Evolutionary conservation across 1,139 yeast genomes (phyloP), one percentile per base, ranked within the genome.

Genomic region (Candida sp.): DNA sequence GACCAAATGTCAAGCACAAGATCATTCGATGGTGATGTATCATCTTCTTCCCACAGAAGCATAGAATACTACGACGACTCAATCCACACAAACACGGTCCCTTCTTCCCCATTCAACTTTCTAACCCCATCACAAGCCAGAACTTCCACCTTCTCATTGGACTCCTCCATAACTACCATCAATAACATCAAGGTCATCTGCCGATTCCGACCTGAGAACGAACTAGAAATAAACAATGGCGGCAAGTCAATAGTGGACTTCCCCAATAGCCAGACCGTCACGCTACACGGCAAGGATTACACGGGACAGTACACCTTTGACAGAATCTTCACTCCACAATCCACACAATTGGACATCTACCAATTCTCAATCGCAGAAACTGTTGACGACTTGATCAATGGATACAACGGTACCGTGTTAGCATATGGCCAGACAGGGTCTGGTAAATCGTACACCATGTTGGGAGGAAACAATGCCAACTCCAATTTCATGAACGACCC

Each of bases 361-460:
- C 78, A 85, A 7, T 83, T 78, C 61, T 80, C 90, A 2, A 78
- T 88, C 12, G 65, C 70, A 44, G 82, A 77, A 42, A 84, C 84
- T 3, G 86, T 86, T 3, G 86, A 84, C 44, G 94, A 88, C 58
- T 75, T 90, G 38, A 77, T 90, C 55, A 77, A 80, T 40, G 98
- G 98, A 0, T 90, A 88, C 63, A 90, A 92, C 66, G 94, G 96
- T 23, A 86, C 97, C 0, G 86, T 92, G 0, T 70, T 92, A 43
- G 93, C 96, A 1, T 92, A 90, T 66, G 98, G 97, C 6, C 97
- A 90, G 64, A 88, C 96, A 0, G 96, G 96, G 0, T 82, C 96
- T 1, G 97, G 97, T 3, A 91, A 91, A 64, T 84, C 96, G 0
- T 85, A 84, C 63, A 88, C 97, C 2, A 88, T 92, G 96, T 82